Conservation (phyloP, 2,329 filamentous ascomycete species). For the Penicillium sp. region DNA sequence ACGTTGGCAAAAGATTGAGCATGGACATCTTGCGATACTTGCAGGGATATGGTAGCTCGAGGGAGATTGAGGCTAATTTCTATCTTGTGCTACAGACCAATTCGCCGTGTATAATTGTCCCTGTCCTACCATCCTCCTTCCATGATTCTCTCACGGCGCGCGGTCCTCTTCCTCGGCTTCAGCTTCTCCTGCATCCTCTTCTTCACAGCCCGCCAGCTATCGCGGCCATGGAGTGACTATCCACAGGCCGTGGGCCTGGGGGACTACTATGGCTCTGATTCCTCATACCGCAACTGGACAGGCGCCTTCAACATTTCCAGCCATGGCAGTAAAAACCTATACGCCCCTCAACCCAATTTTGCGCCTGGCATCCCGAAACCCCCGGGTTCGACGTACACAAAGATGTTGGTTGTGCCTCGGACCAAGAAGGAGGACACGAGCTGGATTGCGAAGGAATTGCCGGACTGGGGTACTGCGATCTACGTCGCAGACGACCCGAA, state of each 20-base stretch:
- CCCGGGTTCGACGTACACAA: slow-evolving; percentile 54
- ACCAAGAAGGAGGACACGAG: slow-evolving; percentile 54
- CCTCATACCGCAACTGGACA: slow-evolving; percentile 15
- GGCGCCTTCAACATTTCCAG: slow-evolving; percentile 21
- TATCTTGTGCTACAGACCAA: slow-evolving; percentile 18
- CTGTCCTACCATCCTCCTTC: slow-evolving; percentile 11
- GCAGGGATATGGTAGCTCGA: neutral
- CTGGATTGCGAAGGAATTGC: slow-evolving; percentile 59
- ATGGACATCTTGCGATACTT: neutral
- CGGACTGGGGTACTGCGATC: slow-evolving; percentile 50
- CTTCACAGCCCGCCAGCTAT: slow-evolving; percentile 32
- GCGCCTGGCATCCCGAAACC: slow-evolving; percentile 45
- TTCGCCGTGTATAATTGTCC: slow-evolving; percentile 15
- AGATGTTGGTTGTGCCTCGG: slow-evolving; percentile 57
- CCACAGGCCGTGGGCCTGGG: slow-evolving; percentile 44
- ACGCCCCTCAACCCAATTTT: slow-evolving; percentile 37
- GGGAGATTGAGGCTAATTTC: neutral
- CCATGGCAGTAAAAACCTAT: slow-evolving; percentile 22
- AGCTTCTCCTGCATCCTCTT: slow-evolving; percentile 35
- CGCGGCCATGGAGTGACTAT: slow-evolving; percentile 37
- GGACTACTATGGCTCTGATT: slow-evolving; percentile 28
- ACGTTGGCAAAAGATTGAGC: neutral
- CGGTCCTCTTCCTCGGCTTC: slow-evolving; percentile 36
- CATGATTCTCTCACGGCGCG: slow-evolving; percentile 39
- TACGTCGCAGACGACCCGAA: slow-evolving; percentile 57